Evolutionary conservation across 2,329 filamentous ascomycete genomes (phyloP).

Genomic region (Apiospora saccharicola): DNA sequence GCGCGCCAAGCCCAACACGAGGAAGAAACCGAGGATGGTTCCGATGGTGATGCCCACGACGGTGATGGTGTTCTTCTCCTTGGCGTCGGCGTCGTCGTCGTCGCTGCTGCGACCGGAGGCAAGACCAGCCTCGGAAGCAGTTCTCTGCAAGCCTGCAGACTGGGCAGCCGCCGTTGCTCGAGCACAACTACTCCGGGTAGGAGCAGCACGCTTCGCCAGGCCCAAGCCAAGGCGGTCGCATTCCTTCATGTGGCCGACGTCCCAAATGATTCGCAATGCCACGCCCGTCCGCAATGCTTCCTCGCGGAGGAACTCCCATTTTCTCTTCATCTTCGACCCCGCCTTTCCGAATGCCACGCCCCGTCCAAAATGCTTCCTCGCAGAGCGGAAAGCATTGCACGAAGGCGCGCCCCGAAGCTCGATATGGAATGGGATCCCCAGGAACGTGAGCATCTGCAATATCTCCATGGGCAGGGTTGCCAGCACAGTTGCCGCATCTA

Average conservation of each 20-base stretch:
- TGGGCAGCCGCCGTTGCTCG: not conserved
- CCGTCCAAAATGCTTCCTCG: no score
- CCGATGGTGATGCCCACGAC: not conserved
- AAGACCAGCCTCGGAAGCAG: not conserved
- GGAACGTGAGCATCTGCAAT: not conserved
- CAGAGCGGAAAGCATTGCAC: slow-evolving; percentile 16
- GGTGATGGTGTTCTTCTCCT: not conserved
- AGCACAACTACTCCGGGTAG: not conserved
- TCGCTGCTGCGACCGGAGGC: not conserved
- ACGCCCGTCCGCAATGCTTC: not conserved
- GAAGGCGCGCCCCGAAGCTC: not conserved
- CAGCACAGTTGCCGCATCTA: slow-evolving; percentile 48
- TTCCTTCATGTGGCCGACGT: not conserved
- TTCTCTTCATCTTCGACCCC: no score
- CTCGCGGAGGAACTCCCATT: not conserved
- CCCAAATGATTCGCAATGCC: not conserved
- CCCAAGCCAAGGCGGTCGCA: no score
- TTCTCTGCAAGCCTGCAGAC: not conserved
- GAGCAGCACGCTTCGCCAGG: not conserved
- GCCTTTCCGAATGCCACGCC: no score
- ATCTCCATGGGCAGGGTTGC: slow-evolving; percentile 48
- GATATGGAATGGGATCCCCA: not conserved
- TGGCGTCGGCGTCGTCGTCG: not conserved
- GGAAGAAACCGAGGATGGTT: not conserved
- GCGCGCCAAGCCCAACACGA: not conserved